These are phyloP conservation scores for Quercus gilva DNA, from an alignment of 306 rosid species.

Conservation along the genomic window DNA sequence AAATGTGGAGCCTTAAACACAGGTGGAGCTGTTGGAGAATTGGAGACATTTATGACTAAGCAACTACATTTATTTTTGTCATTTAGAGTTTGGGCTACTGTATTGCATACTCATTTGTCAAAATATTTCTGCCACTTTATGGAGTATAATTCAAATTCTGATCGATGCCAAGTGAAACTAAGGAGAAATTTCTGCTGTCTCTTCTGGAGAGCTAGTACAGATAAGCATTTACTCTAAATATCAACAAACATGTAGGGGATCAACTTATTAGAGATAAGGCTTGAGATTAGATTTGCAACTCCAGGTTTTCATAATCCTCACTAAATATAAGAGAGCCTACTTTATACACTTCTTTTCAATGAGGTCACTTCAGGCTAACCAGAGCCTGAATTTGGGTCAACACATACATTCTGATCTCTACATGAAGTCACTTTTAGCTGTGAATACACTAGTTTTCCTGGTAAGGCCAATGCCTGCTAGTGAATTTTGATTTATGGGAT, in stretches of 20 bases:
- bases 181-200: slow-evolving; percentile 1
- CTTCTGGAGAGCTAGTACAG: slow-evolving; percentile 8
- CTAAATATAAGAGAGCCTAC: neutral
- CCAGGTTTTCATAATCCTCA: slow-evolving; percentile 16
- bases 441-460: neutral
- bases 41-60: too few species aligned
- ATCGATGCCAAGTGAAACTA: slow-evolving; percentile 9
- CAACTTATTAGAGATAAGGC: slow-evolving; percentile 10
- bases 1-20: too few species aligned
- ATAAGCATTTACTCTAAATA: neutral
- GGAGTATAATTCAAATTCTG: slow-evolving; percentile 60
- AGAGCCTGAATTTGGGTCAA: neutral
- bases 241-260: slow-evolving; percentile 11
- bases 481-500: neutral
- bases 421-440: slow-evolving; percentile 17
- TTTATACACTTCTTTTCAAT: neutral
- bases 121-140: slow-evolving; percentile 68
- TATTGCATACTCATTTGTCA: slow-evolving; percentile 69
- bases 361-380: neutral
- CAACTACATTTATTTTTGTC: too few species aligned
- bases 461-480: neutral
- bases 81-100: too few species aligned
- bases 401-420: neutral
- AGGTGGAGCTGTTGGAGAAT: too few species aligned
- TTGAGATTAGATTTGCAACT: slow-evolving; percentile 12